Base-by-base conservation (phyloP, 2,329 filamentous ascomycete genomes). In the Nigrograna mackinnonii region DNA sequence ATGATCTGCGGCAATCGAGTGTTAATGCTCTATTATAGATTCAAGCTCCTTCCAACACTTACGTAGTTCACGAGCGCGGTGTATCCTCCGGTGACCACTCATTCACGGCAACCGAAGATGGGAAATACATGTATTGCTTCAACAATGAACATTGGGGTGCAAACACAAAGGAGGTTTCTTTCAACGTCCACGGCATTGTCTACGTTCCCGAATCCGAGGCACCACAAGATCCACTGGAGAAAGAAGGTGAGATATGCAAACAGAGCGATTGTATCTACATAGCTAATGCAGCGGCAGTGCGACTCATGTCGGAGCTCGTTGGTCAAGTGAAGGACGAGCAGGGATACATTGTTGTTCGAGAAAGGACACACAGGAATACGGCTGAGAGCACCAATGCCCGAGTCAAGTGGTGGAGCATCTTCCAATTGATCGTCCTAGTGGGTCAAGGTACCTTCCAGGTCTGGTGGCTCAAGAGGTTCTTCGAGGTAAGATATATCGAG, bases 321-420 rank as follows among this genome's bases (percentile, higher is more conserved):
- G 79, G 84, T 53, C 89, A 95, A 73, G 91, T 97, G 71, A 96
- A 95, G 78, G 94, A 97, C 70, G 94, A 99, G 77, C 94, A 99
- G 76, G 84, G 86, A 58, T 99, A 99, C 77, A 97, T 99, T 64
- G 85, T 99, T 50, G 76, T 97, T 45, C 87, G 94, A 59, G 94
- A 99, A 77, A 83, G 94, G 64, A 96, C 89, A 57, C 94, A 99
- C 79, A 84, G 94, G 68, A 99, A 99, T 77, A 99, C 94, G 7
- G 94, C 94, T 52, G 94, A 99, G 78, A 96, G 91, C 80, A 99
- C 94, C 63, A 99, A 99, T 73, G 82, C 84, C 58, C 83, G 94
- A 55, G 94, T 99, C 69, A 99, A 99, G 79, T 99, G 94, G 94
- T 99, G 94, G 94, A 96, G 94, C 72, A 82, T 97, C 60, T 97